phyloP scores from a whole-genome alignment of 2,329 filamentous ascomycete genomes.

The Tolypocladium sp. region DNA sequence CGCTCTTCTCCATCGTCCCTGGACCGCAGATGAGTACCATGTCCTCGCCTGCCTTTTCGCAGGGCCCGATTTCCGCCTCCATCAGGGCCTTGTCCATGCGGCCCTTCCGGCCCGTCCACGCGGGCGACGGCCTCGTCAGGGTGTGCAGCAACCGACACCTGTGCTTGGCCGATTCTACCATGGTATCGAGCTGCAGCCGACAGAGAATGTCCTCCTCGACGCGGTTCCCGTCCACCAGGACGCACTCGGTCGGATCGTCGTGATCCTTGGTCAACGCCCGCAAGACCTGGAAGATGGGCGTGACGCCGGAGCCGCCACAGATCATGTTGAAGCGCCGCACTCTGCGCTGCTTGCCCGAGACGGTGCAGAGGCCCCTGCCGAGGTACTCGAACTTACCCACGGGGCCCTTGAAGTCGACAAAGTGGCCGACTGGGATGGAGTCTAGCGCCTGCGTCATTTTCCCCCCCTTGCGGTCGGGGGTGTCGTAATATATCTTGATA shows the following conservation, averaged over 20 bases:
- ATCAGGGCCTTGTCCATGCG: constrained; percentile 57
- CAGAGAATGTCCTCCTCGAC: constrained; percentile 76
- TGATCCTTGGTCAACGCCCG: constrained; percentile 60
- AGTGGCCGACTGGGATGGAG: constrained; percentile 58
- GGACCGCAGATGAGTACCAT: constrained; percentile 78
- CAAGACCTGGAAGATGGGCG: constrained; percentile 81
- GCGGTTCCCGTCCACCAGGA: constrained; percentile 72
- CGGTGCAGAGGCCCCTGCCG: constrained; percentile 51
- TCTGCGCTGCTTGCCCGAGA: constrained; percentile 46
- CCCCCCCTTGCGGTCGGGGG: constrained; percentile 50
- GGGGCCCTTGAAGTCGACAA: constrained; percentile 79
- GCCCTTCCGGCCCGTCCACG: constrained; percentile 62
- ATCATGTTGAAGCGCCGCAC: constrained; percentile 75
- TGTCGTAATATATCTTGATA: constrained; percentile 72
- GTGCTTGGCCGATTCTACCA: constrained; percentile 42
- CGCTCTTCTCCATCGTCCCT: constrained; percentile 60
- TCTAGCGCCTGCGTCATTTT: constrained; percentile 79
- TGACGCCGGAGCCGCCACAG: constrained; percentile 81
- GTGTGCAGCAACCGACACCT: constrained; percentile 60
- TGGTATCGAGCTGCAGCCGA: constrained; percentile 58
- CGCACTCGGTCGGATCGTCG: constrained; percentile 56
- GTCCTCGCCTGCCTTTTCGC: constrained; percentile 32
- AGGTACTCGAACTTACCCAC: constrained; percentile 79
- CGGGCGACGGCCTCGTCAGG: constrained; percentile 51
- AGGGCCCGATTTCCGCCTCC: constrained; percentile 43